These are phyloP conservation scores for Eruca vesicaria DNA, from an alignment of 441 rosid species.

Conservation along the genomic window DNA sequence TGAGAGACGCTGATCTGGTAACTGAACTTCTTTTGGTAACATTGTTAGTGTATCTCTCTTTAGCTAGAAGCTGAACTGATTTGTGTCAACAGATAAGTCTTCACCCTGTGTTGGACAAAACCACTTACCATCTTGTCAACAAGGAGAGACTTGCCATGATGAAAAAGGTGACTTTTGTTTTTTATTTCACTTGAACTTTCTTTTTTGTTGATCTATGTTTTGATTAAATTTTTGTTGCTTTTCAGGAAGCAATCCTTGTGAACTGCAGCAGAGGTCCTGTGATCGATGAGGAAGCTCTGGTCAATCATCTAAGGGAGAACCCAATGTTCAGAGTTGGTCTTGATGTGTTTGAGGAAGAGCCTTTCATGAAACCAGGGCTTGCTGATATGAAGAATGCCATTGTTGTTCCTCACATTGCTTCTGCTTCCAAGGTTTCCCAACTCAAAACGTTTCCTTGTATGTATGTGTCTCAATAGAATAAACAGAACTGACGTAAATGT, in stretches of 20 bases:
- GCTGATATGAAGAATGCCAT: slow-evolving; percentile 88
- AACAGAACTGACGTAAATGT: not conserved
- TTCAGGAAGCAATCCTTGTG: slow-evolving; percentile 88
- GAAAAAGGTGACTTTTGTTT: slow-evolving; percentile 61
- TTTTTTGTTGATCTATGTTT: not conserved
- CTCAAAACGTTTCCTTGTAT: not conserved
- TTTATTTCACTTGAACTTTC: not conserved
- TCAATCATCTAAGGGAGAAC: slow-evolving; percentile 74
- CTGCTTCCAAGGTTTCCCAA: slow-evolving; percentile 76
- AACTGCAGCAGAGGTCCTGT: slow-evolving; percentile 96
- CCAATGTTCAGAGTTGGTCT: slow-evolving; percentile 57
- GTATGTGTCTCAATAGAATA: not conserved
- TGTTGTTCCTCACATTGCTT: slow-evolving; percentile 93
- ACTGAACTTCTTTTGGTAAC: not conserved
- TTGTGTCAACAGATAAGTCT: slow-evolving; percentile 73
- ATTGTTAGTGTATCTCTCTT: not conserved
- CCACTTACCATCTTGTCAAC: slow-evolving; percentile 92
- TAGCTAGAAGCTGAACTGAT: slow-evolving; percentile 11
- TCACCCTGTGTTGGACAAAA: slow-evolving; percentile 88
- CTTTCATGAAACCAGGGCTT: slow-evolving; percentile 94
- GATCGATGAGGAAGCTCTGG: slow-evolving; percentile 87
- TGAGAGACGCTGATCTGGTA: slow-evolving; percentile 85
- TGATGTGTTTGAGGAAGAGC: slow-evolving; percentile 85
- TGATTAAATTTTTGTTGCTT: not conserved
- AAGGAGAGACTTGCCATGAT: slow-evolving; percentile 84